These are phyloP conservation scores for Pythium periplocum DNA, from an alignment of 352 stramenopile species.

Conservation along the genomic window DNA sequence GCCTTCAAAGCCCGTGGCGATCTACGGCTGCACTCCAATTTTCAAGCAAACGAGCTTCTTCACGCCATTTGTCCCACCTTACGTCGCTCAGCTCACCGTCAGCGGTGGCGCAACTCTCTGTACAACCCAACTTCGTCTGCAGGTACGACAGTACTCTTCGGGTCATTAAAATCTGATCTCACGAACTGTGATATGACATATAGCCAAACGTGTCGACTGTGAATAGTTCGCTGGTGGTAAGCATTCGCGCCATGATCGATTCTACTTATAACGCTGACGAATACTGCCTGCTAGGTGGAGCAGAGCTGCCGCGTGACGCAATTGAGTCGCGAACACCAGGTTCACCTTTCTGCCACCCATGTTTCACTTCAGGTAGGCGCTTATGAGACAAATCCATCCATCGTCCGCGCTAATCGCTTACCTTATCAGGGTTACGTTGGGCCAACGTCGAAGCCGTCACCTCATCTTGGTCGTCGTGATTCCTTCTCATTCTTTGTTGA, in stretches of 20 bases:
- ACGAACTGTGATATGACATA: neutral
- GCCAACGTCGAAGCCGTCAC: constrained; percentile 8
- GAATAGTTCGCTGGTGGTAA: constrained; percentile 23
- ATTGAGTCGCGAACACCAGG: constrained; percentile 11
- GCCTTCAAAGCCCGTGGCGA: constrained; percentile 53
- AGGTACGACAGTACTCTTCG: constrained; percentile 25
- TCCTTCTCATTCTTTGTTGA: constrained; percentile 9
- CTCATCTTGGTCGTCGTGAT: neutral
- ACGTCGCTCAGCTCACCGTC: constrained; percentile 56
- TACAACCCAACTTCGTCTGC: constrained; percentile 37
- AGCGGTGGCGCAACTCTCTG: constrained; percentile 64
- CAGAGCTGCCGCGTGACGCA: constrained; percentile 8
- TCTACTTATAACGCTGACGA: neutral
- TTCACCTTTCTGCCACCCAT: constrained; percentile 12
- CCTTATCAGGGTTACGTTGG: constrained; percentile 17
- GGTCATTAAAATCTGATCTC: neutral
- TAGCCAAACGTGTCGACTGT: constrained; percentile 14
- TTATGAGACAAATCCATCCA: no score
- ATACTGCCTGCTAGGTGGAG: constrained; percentile 13
- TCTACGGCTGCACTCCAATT: constrained; percentile 75
- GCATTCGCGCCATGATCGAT: neutral
- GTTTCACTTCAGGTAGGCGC: constrained; percentile 16
- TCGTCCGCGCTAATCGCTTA: no score
- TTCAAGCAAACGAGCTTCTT: constrained; percentile 44
- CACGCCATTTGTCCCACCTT: constrained; percentile 47